Evolutionary conservation across 2,329 filamentous ascomycete species (phyloP).

Genomic region (Magnaporthiopsis incrustans): DNA sequence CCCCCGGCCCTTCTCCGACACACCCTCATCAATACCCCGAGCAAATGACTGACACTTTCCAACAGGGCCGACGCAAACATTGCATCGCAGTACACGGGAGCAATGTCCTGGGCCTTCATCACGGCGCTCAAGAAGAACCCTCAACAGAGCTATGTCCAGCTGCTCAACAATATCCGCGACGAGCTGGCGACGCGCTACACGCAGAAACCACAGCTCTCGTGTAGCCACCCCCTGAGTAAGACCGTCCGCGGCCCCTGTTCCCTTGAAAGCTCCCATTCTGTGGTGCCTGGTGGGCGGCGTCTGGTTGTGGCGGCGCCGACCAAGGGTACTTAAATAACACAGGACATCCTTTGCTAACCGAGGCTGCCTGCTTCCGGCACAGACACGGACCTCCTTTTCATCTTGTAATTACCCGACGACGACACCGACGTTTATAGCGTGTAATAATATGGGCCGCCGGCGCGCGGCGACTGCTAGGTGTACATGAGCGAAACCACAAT

Average conservation of each 20-base stretch:
- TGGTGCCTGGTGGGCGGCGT: neutral
- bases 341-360: neutral
- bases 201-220: conserved; percentile 94
- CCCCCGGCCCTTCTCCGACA: no score
- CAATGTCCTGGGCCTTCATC: conserved; percentile 98
- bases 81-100: conserved; percentile 81
- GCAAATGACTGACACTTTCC: neutral
- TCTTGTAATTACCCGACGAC: conserved; percentile 39
- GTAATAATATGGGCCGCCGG: neutral
- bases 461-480: neutral
- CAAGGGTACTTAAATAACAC: neutral
- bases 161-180: conserved; percentile 93
- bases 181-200: conserved; percentile 80
- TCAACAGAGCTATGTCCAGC: conserved; percentile 93
- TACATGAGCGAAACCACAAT: neutral
- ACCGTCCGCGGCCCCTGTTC: conserved; percentile 2
- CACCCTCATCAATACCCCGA: neutral
- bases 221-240: conserved; percentile 92
- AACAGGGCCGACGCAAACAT: conserved; percentile 85
- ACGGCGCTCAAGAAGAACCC: conserved; percentile 90
- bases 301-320: neutral
- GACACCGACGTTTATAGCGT: neutral
- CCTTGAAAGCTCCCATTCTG: neutral
- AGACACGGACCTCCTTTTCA: conserved; percentile 58
- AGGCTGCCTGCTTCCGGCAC: neutral